Base-by-base conservation (phyloP, 352 stramenopile genomes). In the Globisporangium rhizosaccharum region DNA sequence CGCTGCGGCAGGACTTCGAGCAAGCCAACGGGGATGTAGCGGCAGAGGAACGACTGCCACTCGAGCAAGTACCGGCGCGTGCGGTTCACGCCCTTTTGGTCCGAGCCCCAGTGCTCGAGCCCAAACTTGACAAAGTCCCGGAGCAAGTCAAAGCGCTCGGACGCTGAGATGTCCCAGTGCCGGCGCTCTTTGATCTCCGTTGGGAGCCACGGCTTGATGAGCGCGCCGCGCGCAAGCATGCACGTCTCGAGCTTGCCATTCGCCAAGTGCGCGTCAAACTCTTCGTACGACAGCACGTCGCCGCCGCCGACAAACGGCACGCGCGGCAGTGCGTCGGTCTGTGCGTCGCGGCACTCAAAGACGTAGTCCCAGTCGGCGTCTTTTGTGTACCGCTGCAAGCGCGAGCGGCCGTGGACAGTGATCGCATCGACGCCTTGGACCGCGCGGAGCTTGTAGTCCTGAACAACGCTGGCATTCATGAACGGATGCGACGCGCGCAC, bases 181-280 rank as follows among this genome's bases (percentile, higher is more conserved):
- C 95, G 79, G 30, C 93, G 78, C 73, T 99, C 97, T 71, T 99
- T 99, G 59, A 99, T 99, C 73, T 99, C 97, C 0, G 82, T 99
- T 6, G 94, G 94, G 41, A 99, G 76, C 97, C 97, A 99, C 28
- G 97, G 97, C 79, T 99, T 99, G 75, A 99, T 99, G 18, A 99
- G 85, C 7, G 96, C 97, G 53, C 97, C 92, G 30, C 92, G 87
- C 2, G 76, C 89, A 51, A 97, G 62, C 88, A 98, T 97, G 56
- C 82, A 94, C 18, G 88, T 96, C 50, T 91, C 83, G 33, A 97
- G 70, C 64, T 90, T 87, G 57, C 83, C 77, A 39, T 89, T 90
- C 66, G 82, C 66, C 25, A 96, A 63, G 67, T 96, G 85, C 14
- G 78, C 65, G 61, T 96, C 70, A 53, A 93, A 94, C 59, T 94